Evolutionary conservation across 2,329 filamentous ascomycete species (phyloP), one percentile per base, ranked within the genome.

Genomic region (Proliferodiscus dingleyae): DNA sequence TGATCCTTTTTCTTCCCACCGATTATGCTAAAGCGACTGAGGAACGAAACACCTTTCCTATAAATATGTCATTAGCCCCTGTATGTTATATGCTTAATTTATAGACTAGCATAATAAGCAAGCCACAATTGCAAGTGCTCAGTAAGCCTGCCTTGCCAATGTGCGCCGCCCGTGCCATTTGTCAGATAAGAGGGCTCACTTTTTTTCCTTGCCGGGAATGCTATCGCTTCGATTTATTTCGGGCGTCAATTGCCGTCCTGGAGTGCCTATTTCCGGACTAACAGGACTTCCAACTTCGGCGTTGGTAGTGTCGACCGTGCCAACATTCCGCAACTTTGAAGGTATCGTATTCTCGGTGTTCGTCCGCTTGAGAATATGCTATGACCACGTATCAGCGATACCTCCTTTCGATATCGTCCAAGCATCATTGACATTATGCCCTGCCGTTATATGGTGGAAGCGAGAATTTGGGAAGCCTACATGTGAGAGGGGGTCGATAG

Each of bases 11-110:
- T 94, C 70, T 89, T 89, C 49, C 75, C 77, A 51, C 78, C 76
- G 28, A 87, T 86, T 65, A 97, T 82, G 58, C 74, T 75, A 44
- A 84, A 75, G 44, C 89, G 86, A 65, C 89, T 94, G 22, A 98
- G 78, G 63, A 98, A 95, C 11, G 89, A 95, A 15, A 85, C 80
- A 22, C 87, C 85, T 70, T 95, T 96, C 66, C 86, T 95, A 59
- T 46, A 44, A 19, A 33, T 26, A 29, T 10, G 23, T 9, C 26
- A 37, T 54, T 28, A 54, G 49, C 28, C 15, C 11, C 34, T 23
- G 32, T 34, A 18, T 18, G 15, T n/a, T 34, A 23, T 9, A 33
- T 19, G 16, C 19, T 23, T 32, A 7, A 26, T 8, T 34, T 19
- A 40, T 38, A 11, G 40, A 29, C 13, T 9, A 34, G 37, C 36